Evolutionary conservation across 768 basidiomycete species (phyloP), one percentile per base, ranked within the genome.

Genomic region (Lactifluus hygrophoroides): DNA sequence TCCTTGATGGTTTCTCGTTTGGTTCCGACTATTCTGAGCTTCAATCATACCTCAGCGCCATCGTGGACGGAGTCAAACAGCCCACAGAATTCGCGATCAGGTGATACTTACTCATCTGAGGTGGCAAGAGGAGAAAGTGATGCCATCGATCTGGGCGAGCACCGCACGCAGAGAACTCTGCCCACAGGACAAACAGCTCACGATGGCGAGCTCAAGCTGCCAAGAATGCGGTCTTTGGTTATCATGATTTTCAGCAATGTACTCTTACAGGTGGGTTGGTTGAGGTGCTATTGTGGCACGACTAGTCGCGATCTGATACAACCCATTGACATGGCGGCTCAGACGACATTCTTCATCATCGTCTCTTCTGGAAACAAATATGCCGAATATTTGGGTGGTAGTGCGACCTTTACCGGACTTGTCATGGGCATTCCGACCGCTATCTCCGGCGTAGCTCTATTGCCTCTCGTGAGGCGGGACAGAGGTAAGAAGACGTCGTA

Each of bases 281-380:
- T 38, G 1, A 51, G 25, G 10, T 21, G 9, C 10, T 16, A 19
- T 9, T 8, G 2, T 43, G 5, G 14, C 16, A 23, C 14, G 9
- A 17, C 37, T 3, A n/a, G 16, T 28, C 30, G 9, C 14, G 21
- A 17, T 37, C 14, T 3, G 7, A 11, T 35, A n/a, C 11, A 28
- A 13, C 3, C n/a, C 38, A 28, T 3, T 1, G 40, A 8, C 30
- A 7, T n/a, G 40, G 16, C 8, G 2, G 2, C 5, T n/a, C 54
- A 86, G 86, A 66, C 83, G 5, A 80, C 82, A 0, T 87, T 87
- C 71, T 88, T 85, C 68, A 79, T 86, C 56, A 74, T 85, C 42
- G 81, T 88, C 4, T 83, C 85, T 2, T 84, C 85, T 1, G 81
- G 84, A 1, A 81, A 79, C 64, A 73, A 75, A 51, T 86, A 88